Percentiles rank a stretch among this genome's conserved stretches.
These are phyloP conservation scores for Heliosperma pusillum DNA, from an alignment of 148 eudicot genomes.

Conservation along the genomic window DNA sequence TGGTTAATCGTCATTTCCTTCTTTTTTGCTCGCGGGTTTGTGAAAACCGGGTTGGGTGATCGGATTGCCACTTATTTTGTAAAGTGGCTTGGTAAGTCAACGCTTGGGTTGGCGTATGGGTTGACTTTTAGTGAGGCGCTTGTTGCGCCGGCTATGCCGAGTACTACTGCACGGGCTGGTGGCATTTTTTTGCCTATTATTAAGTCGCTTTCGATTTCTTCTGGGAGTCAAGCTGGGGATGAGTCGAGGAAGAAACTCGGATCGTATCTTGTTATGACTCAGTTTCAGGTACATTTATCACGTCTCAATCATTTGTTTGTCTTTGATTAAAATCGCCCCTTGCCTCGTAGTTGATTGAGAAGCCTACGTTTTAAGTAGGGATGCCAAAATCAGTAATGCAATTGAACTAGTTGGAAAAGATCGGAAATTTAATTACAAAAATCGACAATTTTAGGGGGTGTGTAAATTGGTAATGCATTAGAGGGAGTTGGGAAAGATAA, in stretches of 20 bases:
- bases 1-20: slow-evolving; percentile 93
- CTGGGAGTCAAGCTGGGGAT: slow-evolving; percentile 61
- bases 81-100: slow-evolving; percentile 79
- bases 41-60: slow-evolving; percentile 84
- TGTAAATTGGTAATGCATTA: no score
- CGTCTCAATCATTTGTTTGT: neutral
- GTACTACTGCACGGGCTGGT: slow-evolving; percentile 93
- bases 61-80: slow-evolving; percentile 86
- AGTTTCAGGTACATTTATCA: slow-evolving; percentile 67
- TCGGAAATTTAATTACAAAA: no score
- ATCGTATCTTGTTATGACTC: slow-evolving; percentile 68
- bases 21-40: slow-evolving; percentile 88
- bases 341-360: no score
- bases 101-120: slow-evolving; percentile 83
- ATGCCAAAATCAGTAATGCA: no score
- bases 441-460: no score
- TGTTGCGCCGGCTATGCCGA: slow-evolving; percentile 97
- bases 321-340: neutral
- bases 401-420: no score
- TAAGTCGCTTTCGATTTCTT: slow-evolving; percentile 71
- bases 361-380: no score
- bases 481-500: no score
- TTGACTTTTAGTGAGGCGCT: slow-evolving; percentile 73
- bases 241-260: slow-evolving; percentile 61
- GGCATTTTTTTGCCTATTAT: slow-evolving; percentile 90